phyloP scores from a whole-genome alignment of 2,329 filamentous ascomycete genomes.

The Microdochium bolleyi region DNA sequence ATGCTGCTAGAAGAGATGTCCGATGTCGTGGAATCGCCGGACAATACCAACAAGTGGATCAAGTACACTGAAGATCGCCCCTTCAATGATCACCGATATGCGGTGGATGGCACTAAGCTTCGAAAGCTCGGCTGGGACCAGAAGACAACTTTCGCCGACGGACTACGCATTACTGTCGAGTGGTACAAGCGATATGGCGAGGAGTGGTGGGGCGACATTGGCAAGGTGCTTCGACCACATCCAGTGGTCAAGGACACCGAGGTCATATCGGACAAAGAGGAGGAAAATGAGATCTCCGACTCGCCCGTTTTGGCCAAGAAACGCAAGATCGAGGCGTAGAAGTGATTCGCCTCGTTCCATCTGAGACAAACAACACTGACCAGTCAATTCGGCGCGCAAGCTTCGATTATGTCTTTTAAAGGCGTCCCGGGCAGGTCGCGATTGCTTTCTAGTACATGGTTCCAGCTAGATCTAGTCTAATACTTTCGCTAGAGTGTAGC shows the following conservation, averaged over 20 bases:
- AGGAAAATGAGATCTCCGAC: conserved; percentile 14
- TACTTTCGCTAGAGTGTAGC: too few relatives aligned
- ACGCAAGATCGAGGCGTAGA: background rate
- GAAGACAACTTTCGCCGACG: conserved; percentile 55
- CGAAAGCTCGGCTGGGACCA: conserved; percentile 61
- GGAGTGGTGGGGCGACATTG: conserved; percentile 66
- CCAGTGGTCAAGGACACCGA: conserved; percentile 50
- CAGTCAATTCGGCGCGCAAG: too few relatives aligned
- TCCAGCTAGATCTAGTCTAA: too few relatives aligned
- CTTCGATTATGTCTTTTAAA: too few relatives aligned
- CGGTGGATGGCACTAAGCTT: conserved; percentile 63
- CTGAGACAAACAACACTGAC: too few relatives aligned
- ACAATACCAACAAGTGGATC: conserved; percentile 56
- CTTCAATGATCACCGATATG: conserved; percentile 70
- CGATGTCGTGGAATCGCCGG: conserved; percentile 38
- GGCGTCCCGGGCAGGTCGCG: too few relatives aligned
- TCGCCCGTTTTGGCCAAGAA: conserved; percentile 11
- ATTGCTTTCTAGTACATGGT: too few relatives aligned
- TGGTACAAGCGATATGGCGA: conserved; percentile 64
- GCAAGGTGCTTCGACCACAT: conserved; percentile 60
- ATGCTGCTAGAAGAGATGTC: conserved; percentile 57
- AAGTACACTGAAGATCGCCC: conserved; percentile 71
- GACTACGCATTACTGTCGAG: conserved; percentile 55
- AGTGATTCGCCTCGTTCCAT: background rate
- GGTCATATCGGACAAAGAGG: conserved; percentile 44